These are phyloP conservation scores for Simplicillium aogashimaense DNA, from an alignment of 2,329 filamentous ascomycete species.

Conservation along the genomic window DNA sequence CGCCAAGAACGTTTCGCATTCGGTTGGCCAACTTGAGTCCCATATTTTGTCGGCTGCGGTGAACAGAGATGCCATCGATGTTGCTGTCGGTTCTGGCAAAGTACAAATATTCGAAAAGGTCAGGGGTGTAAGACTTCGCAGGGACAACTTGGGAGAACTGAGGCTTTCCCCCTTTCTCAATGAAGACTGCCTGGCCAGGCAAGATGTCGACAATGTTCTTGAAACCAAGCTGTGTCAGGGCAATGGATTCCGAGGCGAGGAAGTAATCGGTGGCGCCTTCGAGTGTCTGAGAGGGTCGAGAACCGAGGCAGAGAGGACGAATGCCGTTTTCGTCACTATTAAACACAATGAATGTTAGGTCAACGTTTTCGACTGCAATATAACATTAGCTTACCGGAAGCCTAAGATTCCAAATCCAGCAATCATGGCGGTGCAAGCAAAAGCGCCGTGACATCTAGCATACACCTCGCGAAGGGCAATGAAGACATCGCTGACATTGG, in stretches of 20 bases:
- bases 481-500: constrained; percentile 71
- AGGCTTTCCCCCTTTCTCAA: constrained; percentile 65
- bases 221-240: constrained; percentile 74
- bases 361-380: constrained; percentile 48
- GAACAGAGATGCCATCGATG: constrained; percentile 82
- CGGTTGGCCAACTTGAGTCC: constrained; percentile 69
- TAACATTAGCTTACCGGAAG: constrained; percentile 40
- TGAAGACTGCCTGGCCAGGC: constrained; percentile 78
- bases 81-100: constrained; percentile 73
- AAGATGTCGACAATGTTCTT: constrained; percentile 64
- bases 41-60: constrained; percentile 79
- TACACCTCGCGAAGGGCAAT: constrained; percentile 64
- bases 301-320: constrained; percentile 71
- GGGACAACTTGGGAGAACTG: constrained; percentile 66
- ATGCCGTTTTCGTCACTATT: constrained; percentile 53
- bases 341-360: too few relatives aligned
- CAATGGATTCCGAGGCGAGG: constrained; percentile 83
- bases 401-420: constrained; percentile 72
- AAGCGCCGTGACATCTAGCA: constrained; percentile 61
- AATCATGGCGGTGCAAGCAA: constrained; percentile 74
- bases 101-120: constrained; percentile 77
- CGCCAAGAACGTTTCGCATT: constrained; percentile 56
- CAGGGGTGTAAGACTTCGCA: constrained; percentile 63
- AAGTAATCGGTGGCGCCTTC: constrained; percentile 70
- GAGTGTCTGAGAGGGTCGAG: constrained; percentile 53